A percentile compares a stretch with the other conserved stretches of the same genome.
Conservation (phyloP, 441 rosid species). For the Pelargonium citronellum region DNA sequence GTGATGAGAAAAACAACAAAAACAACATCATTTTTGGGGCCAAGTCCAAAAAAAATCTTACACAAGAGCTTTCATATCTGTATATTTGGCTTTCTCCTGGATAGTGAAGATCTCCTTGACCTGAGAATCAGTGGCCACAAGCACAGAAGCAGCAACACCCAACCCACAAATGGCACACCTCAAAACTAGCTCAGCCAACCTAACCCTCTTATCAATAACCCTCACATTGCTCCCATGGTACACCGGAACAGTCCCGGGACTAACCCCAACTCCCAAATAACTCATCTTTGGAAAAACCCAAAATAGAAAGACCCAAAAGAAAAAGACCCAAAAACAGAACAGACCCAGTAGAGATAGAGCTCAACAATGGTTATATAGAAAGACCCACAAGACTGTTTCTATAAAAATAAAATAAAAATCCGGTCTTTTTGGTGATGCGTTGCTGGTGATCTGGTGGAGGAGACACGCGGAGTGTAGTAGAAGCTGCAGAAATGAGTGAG, state of each 20-base stretch:
- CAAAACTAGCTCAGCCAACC: constrained; percentile 57
- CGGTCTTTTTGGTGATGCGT: neutral
- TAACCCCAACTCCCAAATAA: constrained; percentile 52
- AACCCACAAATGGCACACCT: constrained; percentile 56
- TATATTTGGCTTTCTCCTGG: constrained; percentile 57
- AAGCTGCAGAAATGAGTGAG: too few species aligned
- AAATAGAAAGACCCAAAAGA: neutral
- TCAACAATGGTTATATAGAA: neutral
- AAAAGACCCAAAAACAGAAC: neutral
- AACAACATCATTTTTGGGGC: neutral
- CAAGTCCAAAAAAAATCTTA: constrained; percentile 27
- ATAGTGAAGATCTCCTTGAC: constrained; percentile 64
- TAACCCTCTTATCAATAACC: constrained; percentile 61
- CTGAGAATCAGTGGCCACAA: constrained; percentile 69
- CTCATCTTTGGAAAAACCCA: constrained; percentile 33
- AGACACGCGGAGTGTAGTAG: too few species aligned
- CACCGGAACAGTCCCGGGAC: constrained; percentile 61
- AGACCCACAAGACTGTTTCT: neutral
- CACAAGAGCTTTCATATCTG: constrained; percentile 93
- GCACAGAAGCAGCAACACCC: constrained; percentile 47
- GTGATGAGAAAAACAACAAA: neutral
- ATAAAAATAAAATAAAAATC: neutral
- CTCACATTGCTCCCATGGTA: constrained; percentile 42
- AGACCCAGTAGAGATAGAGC: neutral
- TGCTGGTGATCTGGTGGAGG: too few species aligned